Conservation (phyloP, 768 basidiomycete species). For the Trametes villosa region DNA sequence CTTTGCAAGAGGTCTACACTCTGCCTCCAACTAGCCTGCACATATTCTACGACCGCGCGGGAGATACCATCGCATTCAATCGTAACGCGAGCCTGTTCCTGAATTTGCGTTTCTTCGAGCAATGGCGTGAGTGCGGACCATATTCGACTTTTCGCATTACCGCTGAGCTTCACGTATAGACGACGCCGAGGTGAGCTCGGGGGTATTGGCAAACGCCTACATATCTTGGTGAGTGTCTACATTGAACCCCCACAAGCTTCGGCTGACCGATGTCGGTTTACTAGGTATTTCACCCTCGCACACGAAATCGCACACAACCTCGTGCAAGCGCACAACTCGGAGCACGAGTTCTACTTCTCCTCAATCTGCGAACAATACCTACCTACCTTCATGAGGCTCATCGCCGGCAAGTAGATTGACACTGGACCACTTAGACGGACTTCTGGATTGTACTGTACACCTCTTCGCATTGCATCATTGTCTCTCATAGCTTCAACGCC, state of each 20-base stretch:
- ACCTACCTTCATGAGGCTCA: slow-evolving; percentile 18
- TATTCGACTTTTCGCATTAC: neutral
- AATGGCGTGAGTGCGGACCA: slow-evolving; percentile 73
- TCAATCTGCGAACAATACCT: slow-evolving; percentile 80
- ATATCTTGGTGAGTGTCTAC: slow-evolving; percentile 69
- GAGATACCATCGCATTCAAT: slow-evolving; percentile 93
- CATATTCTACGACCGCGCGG: slow-evolving; percentile 82
- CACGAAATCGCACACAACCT: slow-evolving; percentile 95
- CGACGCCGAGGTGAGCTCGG: slow-evolving; percentile 64
- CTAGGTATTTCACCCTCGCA: slow-evolving; percentile 88
- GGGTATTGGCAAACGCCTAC: slow-evolving; percentile 62
- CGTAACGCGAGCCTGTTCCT: slow-evolving; percentile 85
- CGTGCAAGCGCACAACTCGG: slow-evolving; percentile 83
- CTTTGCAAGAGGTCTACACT: slow-evolving; percentile 71
- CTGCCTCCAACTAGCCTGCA: slow-evolving; percentile 77
- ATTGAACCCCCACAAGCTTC: neutral
- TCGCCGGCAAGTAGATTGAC: slow-evolving; percentile 8
- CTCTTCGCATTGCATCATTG: no score
- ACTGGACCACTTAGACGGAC: neutral
- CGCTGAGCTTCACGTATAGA: slow-evolving; percentile 47
- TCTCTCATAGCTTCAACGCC: neutral
- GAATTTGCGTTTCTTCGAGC: slow-evolving; percentile 83
- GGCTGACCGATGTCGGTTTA: neutral
- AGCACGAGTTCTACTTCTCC: slow-evolving; percentile 95
- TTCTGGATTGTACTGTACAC: neutral